Evolutionary conservation across 2,329 filamentous ascomycete species (phyloP).

Genomic region (Cordyceps cicadae): DNA sequence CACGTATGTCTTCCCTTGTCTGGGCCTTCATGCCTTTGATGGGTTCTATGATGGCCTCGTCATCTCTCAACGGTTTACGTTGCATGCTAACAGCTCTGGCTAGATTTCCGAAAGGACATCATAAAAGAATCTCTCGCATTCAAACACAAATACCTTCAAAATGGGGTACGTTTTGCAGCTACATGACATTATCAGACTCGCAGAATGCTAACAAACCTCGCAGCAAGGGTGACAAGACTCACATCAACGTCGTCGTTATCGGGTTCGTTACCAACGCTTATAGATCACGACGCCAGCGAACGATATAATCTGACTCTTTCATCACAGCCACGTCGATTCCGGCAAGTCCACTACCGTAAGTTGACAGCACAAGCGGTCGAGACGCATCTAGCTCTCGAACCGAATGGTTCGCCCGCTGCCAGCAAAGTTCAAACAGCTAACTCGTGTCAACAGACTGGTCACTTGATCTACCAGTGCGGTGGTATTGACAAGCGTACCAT

Average conservation of each 20-base stretch:
- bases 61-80: not conserved
- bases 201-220: conserved; percentile 16
- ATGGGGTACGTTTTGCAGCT: conserved; percentile 22
- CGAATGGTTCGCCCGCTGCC: conserved; percentile 10
- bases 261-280: conserved; percentile 30
- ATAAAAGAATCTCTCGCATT: conserved; percentile 16
- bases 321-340: conserved; percentile 83
- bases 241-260: conserved; percentile 98
- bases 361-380: conserved; percentile 15
- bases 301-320: conserved; percentile 16
- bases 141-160: conserved; percentile 24
- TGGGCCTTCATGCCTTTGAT: not conserved
- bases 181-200: not conserved
- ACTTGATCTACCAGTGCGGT: conserved; percentile 99
- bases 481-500: conserved; percentile 99
- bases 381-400: not conserved
- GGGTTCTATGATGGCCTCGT: not conserved
- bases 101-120: conserved; percentile 20
- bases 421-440: conserved; percentile 15
- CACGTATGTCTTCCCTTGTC: conserved; percentile 21
- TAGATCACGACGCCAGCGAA: conserved; percentile 23
- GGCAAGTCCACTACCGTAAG: conserved; percentile 98
- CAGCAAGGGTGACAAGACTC: conserved; percentile 92
- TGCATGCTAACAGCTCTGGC: conserved; percentile 14
- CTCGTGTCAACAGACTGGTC: conserved; percentile 48